Conservation (phyloP, 768 basidiomycete genomes). For the Lactarius evosmus region DNA sequence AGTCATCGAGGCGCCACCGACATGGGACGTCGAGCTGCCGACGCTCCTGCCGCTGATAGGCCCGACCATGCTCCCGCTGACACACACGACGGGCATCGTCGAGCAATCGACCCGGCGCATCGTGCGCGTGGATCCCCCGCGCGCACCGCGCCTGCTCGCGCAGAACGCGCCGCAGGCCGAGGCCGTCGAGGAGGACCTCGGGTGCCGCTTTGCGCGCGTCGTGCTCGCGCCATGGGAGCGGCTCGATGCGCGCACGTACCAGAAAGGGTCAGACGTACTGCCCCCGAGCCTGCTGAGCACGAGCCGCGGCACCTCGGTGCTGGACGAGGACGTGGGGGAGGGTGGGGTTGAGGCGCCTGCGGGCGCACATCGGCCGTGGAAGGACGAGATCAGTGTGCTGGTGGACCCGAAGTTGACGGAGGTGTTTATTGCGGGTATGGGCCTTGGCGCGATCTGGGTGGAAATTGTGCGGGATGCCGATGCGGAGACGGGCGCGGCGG, state of each 20-base stretch:
- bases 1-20: conserved; percentile 7
- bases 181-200: conserved; percentile 49
- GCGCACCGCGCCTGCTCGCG: conserved; percentile 29
- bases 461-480: conserved; percentile 48
- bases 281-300: conserved; percentile 37
- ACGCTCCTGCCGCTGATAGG: conserved; percentile 48
- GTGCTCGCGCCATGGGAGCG: conserved; percentile 54
- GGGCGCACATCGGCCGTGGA: conserved; percentile 45
- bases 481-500: conserved; percentile 27
- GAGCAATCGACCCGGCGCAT: conserved; percentile 63
- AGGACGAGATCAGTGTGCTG: conserved; percentile 59
- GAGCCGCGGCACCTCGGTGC: conserved; percentile 40
- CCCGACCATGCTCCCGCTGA: conserved; percentile 53
- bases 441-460: conserved; percentile 63
- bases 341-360: not conserved
- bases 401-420: conserved; percentile 42
- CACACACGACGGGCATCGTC: conserved; percentile 62
- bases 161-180: conserved; percentile 25
- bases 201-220: conserved; percentile 46
- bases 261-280: conserved; percentile 34
- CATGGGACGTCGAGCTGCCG: conserved; percentile 19
- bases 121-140: conserved; percentile 43
- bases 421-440: conserved; percentile 51
- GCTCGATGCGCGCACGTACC: conserved; percentile 37
- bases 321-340: conserved; percentile 23